Evolutionary conservation across 495 filamentous ascomycete species (phyloP).

Genomic region (Tuber calosporum): DNA sequence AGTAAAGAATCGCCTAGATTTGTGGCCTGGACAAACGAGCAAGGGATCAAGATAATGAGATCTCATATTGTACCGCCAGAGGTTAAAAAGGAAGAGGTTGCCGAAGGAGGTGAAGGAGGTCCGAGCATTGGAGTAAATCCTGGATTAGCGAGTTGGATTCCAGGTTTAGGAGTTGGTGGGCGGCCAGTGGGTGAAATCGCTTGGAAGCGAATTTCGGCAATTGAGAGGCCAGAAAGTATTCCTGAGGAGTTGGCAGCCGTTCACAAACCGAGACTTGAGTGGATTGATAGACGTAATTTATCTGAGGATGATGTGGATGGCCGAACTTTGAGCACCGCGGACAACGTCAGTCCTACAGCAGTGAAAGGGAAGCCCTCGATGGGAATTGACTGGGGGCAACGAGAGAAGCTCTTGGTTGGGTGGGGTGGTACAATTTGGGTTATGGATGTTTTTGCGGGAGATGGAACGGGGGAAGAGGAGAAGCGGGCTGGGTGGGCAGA

Average conservation of each 20-base stretch:
- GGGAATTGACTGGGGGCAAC: constrained; percentile 45
- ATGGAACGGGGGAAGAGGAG: constrained; percentile 61
- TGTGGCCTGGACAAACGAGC: constrained; percentile 89
- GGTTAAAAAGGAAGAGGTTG: constrained; percentile 28
- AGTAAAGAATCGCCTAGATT: constrained; percentile 75
- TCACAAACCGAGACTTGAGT: constrained; percentile 85
- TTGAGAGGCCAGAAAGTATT: constrained; percentile 47
- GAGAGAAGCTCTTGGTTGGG: constrained; percentile 79
- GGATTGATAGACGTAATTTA: constrained; percentile 75
- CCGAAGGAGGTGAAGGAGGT: constrained; percentile 16
- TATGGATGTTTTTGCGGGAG: constrained; percentile 77
- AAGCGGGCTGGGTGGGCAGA: constrained; percentile 71
- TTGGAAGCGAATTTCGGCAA: constrained; percentile 94
- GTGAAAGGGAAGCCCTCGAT: constrained; percentile 44
- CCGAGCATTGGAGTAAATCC: constrained; percentile 24
- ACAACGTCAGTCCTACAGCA: constrained; percentile 38
- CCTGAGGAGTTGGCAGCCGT: constrained; percentile 86
- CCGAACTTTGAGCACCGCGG: constrained; percentile 42
- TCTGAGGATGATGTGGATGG: constrained; percentile 51
- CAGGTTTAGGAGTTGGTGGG: constrained; percentile 46
- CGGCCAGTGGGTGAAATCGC: constrained; percentile 67
- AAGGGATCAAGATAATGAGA: constrained; percentile 95
- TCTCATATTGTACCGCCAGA: constrained; percentile 64
- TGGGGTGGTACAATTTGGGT: constrained; percentile 97
- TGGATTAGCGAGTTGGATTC: constrained; percentile 39